phyloP scores from a whole-genome alignment of 805 yeast genomes.

The Wickerhamiella hasegawae region DNA sequence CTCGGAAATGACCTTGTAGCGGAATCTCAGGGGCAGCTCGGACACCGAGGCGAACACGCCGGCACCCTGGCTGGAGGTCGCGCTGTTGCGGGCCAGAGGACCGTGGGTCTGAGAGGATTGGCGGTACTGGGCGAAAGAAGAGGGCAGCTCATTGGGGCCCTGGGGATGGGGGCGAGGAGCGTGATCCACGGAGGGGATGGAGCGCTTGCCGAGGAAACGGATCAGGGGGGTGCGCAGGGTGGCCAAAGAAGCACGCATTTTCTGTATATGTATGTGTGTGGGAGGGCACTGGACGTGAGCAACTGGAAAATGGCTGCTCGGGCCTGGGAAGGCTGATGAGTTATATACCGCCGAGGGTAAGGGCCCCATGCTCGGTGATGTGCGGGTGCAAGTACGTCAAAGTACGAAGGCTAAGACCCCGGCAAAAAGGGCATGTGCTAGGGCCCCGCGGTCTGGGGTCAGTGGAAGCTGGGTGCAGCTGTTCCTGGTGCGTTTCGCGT shows the following conservation, averaged over 20 bases:
- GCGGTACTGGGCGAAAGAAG: constrained; percentile 21
- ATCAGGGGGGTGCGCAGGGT: constrained; percentile 41
- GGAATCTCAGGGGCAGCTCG: constrained; percentile 59
- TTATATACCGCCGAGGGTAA: too few relatives aligned
- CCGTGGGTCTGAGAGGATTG: constrained; percentile 21
- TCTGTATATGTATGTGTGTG: neutral
- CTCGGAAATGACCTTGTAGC: constrained; percentile 45
- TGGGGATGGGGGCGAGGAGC: constrained; percentile 26
- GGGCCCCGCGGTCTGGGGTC: too few relatives aligned
- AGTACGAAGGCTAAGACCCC: too few relatives aligned
- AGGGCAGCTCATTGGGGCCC: constrained; percentile 26
- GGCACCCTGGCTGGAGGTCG: constrained; percentile 11
- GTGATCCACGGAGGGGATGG: constrained; percentile 25
- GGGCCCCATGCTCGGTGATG: too few relatives aligned
- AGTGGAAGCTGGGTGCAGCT: too few relatives aligned
- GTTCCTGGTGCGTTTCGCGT: too few relatives aligned
- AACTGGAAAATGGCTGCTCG: neutral
- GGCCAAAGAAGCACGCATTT: constrained; percentile 19
- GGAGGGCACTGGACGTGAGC: neutral
- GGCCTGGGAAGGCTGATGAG: neutral
- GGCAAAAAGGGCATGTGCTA: too few relatives aligned
- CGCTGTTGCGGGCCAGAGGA: constrained; percentile 18
- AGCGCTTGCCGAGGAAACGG: constrained; percentile 72
- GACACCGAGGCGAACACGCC: constrained; percentile 31
- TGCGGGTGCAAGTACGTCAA: too few relatives aligned